These are phyloP conservation scores for Paecilomyces dactylethromorphus DNA, from an alignment of 2,329 filamentous ascomycete genomes.

Conservation along the genomic window DNA sequence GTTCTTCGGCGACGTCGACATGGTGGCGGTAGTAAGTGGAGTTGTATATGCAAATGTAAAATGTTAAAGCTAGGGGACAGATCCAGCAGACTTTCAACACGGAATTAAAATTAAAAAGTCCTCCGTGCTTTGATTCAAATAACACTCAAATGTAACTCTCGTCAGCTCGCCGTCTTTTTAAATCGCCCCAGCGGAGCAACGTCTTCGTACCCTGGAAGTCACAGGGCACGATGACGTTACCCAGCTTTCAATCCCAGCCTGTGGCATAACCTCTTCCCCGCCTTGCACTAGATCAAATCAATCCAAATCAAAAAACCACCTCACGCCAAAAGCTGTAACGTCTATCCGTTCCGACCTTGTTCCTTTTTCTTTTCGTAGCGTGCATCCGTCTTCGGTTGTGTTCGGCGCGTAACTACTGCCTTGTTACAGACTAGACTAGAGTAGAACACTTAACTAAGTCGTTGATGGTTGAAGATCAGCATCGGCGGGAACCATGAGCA, in stretches of 20 bases:
- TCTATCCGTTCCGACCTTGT: not conserved
- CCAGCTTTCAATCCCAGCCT: not conserved
- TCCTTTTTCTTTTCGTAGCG: not conserved
- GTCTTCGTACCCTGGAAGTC: not conserved
- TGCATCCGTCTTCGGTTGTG: not conserved
- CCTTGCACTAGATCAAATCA: not conserved
- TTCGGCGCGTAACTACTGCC: not conserved
- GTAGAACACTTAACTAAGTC: no score
- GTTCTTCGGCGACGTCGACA: constrained; percentile 27
- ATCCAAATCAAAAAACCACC: no score
- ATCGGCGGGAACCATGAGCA: no score
- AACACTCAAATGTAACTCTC: not conserved
- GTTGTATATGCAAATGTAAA: not conserved
- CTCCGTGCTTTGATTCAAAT: no score
- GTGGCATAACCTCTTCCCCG: not conserved
- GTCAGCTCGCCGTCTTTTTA: not conserved
- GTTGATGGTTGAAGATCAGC: no score
- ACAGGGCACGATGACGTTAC: not conserved
- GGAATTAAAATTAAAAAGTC: no score
- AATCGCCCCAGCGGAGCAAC: not conserved
- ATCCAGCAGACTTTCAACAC: no score
- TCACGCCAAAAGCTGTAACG: no score
- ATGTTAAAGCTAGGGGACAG: not conserved
- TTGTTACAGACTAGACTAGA: no score
- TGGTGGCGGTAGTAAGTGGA: not conserved